Conservation (phyloP, 176 grass and related monocot genomes). For the Bonia amplexicaulis region DNA sequence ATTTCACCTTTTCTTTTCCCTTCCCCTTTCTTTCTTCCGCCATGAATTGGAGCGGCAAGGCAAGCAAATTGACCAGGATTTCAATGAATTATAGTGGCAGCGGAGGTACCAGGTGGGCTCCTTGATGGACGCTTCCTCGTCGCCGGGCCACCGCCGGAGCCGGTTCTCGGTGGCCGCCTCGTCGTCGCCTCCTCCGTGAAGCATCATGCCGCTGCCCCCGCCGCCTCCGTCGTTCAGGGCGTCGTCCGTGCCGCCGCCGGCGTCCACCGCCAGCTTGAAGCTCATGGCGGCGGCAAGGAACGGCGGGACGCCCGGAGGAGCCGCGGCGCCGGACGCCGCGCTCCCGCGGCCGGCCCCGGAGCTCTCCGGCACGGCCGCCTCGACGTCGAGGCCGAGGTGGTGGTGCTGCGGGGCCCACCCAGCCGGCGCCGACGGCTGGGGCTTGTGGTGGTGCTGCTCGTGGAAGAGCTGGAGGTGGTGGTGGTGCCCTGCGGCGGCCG, state of each 20-base stretch:
- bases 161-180: conserved; percentile 59
- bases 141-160: conserved; percentile 50
- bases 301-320: conserved; percentile 31
- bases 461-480: conserved; percentile 62
- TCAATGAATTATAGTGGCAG: neutral
- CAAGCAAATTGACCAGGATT: neutral
- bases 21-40: neutral
- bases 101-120: conserved; percentile 70
- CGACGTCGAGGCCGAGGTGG: conserved; percentile 71
- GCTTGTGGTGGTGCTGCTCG: conserved; percentile 47
- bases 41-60: neutral
- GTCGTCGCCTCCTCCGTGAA: conserved; percentile 50
- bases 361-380: conserved; percentile 53
- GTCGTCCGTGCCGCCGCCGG: conserved; percentile 56
- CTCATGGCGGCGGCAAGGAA: conserved; percentile 71
- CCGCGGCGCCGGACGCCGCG: conserved; percentile 5
- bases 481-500: conserved; percentile 33
- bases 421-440: neutral
- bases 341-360: conserved; percentile 12
- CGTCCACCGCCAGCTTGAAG: conserved; percentile 78
- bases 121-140: conserved; percentile 89
- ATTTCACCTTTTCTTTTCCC: neutral
- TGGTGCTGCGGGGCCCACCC: conserved; percentile 38
- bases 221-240: conserved; percentile 45
- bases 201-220: conserved; percentile 47